A percentile compares a stretch with the other conserved stretches of the same genome.
Conservation (phyloP, 441 rosid species). For the Populus hybrid region DNA sequence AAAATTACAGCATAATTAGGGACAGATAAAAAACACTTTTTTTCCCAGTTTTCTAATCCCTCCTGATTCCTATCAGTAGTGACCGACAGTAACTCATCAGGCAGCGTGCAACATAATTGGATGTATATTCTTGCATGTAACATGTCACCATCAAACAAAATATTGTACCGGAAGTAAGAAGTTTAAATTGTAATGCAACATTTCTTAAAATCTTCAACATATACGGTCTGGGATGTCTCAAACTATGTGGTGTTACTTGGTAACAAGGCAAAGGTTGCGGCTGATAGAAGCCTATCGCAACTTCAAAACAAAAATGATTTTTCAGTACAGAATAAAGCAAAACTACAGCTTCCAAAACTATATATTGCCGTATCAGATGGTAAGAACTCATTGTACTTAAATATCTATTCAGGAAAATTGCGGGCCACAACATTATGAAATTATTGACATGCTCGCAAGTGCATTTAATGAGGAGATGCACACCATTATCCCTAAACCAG, state of each 20-base stretch:
- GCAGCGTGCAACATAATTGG: not conserved
- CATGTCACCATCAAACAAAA: not conserved
- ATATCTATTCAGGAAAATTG: too few species aligned
- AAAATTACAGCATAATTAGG: not conserved
- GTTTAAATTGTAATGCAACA: not conserved
- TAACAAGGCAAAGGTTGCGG: not conserved
- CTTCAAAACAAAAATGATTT: not conserved
- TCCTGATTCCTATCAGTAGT: not conserved
- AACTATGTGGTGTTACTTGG: not conserved
- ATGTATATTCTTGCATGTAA: not conserved
- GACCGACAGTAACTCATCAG: not conserved
- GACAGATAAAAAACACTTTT: not conserved
- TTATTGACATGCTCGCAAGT: too few species aligned
- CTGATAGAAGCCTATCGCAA: not conserved
- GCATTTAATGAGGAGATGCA: not conserved
- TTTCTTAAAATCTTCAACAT: not conserved
- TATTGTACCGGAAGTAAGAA: not conserved
- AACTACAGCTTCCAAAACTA: not conserved
- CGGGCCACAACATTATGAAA: too few species aligned
- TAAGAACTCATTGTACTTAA: not conserved
- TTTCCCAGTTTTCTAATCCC: not conserved
- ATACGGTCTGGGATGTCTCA: not conserved
- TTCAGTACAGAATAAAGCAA: not conserved
- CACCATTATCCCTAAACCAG: not conserved
- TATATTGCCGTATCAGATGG: not conserved